phyloP scores from a whole-genome alignment of 805 yeast species.

The Yarrowia sp. region DNA sequence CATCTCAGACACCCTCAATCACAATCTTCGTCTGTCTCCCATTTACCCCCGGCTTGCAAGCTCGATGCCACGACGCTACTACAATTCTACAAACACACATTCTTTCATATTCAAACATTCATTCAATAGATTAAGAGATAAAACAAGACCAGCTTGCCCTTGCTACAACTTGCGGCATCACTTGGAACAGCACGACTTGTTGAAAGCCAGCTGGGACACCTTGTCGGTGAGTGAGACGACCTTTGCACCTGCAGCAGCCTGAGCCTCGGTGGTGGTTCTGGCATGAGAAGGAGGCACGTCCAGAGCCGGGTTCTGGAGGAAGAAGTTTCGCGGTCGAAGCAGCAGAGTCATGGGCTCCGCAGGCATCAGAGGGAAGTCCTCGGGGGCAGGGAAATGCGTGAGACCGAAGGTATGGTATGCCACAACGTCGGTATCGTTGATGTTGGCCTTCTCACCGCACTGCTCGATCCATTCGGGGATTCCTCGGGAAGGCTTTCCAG shows the following conservation, averaged over 20 bases:
- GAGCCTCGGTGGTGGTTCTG: conserved; percentile 20
- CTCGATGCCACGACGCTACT: too few species aligned
- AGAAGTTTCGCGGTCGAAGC: conserved; percentile 81
- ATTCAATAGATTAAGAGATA: not conserved
- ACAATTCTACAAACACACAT: too few species aligned
- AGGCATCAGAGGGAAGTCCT: conserved; percentile 90
- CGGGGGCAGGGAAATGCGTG: conserved; percentile 87
- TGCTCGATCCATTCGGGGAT: conserved; percentile 41
- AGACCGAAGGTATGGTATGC: conserved; percentile 84
- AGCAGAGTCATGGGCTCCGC: conserved; percentile 78
- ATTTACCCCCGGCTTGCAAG: too few species aligned
- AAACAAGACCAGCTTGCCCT: conserved; percentile 4
- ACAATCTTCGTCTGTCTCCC: too few species aligned
- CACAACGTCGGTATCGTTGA: conserved; percentile 68
- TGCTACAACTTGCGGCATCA: not conserved
- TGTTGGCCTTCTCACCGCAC: conserved; percentile 45
- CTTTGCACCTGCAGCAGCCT: conserved; percentile 18
- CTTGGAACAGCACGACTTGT: conserved; percentile 12
- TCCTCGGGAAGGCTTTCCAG: conserved; percentile 47
- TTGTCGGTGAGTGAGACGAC: conserved; percentile 9
- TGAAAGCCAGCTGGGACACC: conserved; percentile 16
- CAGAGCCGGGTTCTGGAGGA: conserved; percentile 76
- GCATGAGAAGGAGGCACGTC: conserved; percentile 64
- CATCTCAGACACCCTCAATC: too few species aligned
- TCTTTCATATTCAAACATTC: too few species aligned